Evolutionary conservation across 1,284 basidiomycete genomes (phyloP), one percentile per base, ranked within the genome.

Genomic region (Rhodotorula sp.): DNA sequence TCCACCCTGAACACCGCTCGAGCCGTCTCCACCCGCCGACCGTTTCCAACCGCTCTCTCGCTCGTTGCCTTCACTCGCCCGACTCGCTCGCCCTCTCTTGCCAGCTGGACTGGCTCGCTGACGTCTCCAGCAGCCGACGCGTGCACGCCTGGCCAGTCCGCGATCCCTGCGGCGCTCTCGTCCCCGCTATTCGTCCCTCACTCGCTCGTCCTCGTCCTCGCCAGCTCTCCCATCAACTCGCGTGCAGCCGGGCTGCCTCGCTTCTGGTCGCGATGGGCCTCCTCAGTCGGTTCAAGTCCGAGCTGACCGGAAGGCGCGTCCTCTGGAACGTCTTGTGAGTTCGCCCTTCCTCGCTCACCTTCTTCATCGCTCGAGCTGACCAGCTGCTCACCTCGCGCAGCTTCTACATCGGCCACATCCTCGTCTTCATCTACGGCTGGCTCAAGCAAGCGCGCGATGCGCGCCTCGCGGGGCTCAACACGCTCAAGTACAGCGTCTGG

Each of bases 401-500:
- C 53, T 77, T 72, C 62, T 76, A 76, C 63, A 55, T 73, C 31
- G 74, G 72, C 1, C 76, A 77, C 59, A 3, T 75, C 28, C 64
- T 57, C 28, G 31, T 75, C 31, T 73, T 74, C 47, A 51, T 57
- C 9, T 77, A 75, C 56, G 76, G 74, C 0, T 77, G 76, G 76
- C 54, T 58, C 65, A 76, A 76, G 62, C 76, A 76, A 56, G 53
- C 61, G 16, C 18, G 26, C 48, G 73, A 76, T 50, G 40, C 48
- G 3, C 63, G 71, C 69, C 84, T 94, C 48, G 83, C 86, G 59
- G 88, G 85, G 34, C 85, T 94, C 66, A 94, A 94, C 77, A 83
- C 78, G 13, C 84, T 94, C 74, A 85, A 80, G 69, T 93, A 83
- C 80, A 92, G 90, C 22, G 90, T 93, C 47, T 94, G 91, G 91